Evolutionary conservation across 1,139 yeast species (phyloP), one percentile per base, ranked within the genome.

Genomic region (Geotrichum histeridarum): DNA sequence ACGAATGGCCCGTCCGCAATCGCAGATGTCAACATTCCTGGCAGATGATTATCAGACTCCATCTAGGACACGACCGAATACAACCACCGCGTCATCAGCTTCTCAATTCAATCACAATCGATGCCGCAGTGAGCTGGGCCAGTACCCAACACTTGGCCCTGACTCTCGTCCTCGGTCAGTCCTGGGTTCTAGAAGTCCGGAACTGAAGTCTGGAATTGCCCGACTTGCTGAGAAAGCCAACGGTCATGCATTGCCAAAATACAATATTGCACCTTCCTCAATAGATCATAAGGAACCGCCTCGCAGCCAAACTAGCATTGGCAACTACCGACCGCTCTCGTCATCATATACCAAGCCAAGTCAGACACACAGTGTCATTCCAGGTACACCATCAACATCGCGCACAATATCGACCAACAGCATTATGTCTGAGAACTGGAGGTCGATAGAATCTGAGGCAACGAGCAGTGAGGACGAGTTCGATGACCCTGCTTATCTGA

Each of bases 1-100:
- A 22, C 17, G 39, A 37, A 80, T 70, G 82, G 83, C 52, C 62
- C 66, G 1, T 63, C 70, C 5, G 74, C 73, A 8, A 32, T 5
- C 22, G 8, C 32, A 15, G 8, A 17, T 42, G 67, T 22, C 27
- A 22, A 22, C 3, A 22, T 36, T 8, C 15, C n/a, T 1, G 44
- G 4, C 8, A 22, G 14, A 41, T 27, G 44, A 22, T 35, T 35
- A 12, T 35, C 27, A 37, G 39, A 37, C 39, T 8, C 42, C 39
- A 18, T 37, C 50, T 17, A 15, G 14, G 9, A 17, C 42, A n/a
- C 42, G 15, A 12, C 31, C n/a, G n/a, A 37, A 35, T 8, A 33
- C 42, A 35, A 2, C 33, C 8, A 18, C 35, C 2, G 14, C 18
- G 27, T 5, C 27, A 22, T 22, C 27, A 22, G 27, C 27, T 22